Evolutionary conservation across 2,329 filamentous ascomycete species (phyloP), one percentile per base, ranked within the genome.

Genomic region (Polychaeton citri): DNA sequence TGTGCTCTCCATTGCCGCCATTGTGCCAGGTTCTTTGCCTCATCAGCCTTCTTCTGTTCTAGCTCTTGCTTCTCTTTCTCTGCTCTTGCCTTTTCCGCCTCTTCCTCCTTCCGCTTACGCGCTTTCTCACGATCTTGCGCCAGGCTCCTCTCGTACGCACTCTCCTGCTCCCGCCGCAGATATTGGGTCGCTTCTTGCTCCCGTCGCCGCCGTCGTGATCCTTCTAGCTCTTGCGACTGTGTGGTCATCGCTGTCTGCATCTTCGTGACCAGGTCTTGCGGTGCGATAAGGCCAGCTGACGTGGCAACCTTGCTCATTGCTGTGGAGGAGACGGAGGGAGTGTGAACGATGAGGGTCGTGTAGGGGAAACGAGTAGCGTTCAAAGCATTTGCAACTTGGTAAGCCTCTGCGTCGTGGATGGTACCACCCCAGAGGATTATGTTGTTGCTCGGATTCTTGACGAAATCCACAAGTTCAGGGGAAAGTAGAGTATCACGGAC

Each of bases 351-450:
- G 3, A 95, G 61, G 10, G 80, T 84, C 1, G 81, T 78, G 55
- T 93, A 96, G 7, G 90, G 90, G 51, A 90, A 95, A 54, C 92
- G 93, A 40, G 84, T 93, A 58, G 83, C 90, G 47, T 79, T 79
- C 43, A 96, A 75, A 32, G 87, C 85, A 9, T 74, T 72, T n/a
- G 86, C 77, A 28, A 95, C 85, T 56, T 95, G 86, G 58, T 92
- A 96, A 4, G 88, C 84, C 62, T 98, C 90, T 3, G 85, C 81
- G 55, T 98, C 90, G 43, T 86, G 75, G 1, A 96, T 81, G 47
- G 86, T 94, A 32, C 90, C 90, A 28, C 81, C 85, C 90, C 90
- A 98, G 2, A 98, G 61, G 21, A 96, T 66, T 19, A 95, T 73
- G 52, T 88, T 81, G 58, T 86, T 86, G 21, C 68, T 60, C 1